Evolutionary conservation across 768 basidiomycete genomes (phyloP).

Genomic region (Pisolithus sp.): DNA sequence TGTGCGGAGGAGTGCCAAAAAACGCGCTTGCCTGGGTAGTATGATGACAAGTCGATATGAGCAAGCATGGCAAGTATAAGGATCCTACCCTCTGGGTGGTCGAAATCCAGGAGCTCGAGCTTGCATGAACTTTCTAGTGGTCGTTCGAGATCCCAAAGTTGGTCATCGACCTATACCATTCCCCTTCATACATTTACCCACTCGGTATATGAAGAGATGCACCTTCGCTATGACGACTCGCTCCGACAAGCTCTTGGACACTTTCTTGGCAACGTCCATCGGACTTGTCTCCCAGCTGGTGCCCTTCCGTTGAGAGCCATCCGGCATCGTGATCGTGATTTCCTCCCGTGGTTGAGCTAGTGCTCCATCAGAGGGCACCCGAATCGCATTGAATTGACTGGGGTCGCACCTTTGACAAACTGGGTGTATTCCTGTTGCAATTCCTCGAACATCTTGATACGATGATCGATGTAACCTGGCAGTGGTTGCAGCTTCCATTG

Average conservation of each 20-base stretch:
- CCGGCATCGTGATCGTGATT: slow-evolving; percentile 78
- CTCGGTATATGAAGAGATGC: slow-evolving; percentile 9
- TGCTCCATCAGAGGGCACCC: background rate
- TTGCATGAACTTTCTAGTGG: slow-evolving; percentile 83
- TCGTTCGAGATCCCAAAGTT: slow-evolving; percentile 91
- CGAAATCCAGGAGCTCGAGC: slow-evolving; percentile 87
- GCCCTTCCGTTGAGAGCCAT: slow-evolving; percentile 79
- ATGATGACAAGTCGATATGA: background rate
- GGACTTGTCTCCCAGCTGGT: slow-evolving; percentile 95
- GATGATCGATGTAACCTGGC: slow-evolving; percentile 83
- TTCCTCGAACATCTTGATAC: slow-evolving; percentile 84
- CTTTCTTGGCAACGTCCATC: slow-evolving; percentile 80
- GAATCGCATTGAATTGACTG: background rate
- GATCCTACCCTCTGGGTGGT: slow-evolving; percentile 72
- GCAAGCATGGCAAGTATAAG: background rate
- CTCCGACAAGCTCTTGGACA: slow-evolving; percentile 85
- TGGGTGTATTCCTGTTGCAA: slow-evolving; percentile 80
- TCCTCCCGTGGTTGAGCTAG: slow-evolving; percentile 72
- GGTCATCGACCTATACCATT: slow-evolving; percentile 60
- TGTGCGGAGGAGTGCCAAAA: slow-evolving; percentile 99
- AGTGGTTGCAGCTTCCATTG: slow-evolving; percentile 64
- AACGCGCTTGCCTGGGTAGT: slow-evolving; percentile 74
- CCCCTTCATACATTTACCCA: slow-evolving; percentile 3
- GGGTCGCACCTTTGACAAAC: slow-evolving; percentile 59
- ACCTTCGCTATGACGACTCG: slow-evolving; percentile 92